Base-by-base conservation (phyloP, 768 basidiomycete genomes). In the Grammothele lineata region DNA sequence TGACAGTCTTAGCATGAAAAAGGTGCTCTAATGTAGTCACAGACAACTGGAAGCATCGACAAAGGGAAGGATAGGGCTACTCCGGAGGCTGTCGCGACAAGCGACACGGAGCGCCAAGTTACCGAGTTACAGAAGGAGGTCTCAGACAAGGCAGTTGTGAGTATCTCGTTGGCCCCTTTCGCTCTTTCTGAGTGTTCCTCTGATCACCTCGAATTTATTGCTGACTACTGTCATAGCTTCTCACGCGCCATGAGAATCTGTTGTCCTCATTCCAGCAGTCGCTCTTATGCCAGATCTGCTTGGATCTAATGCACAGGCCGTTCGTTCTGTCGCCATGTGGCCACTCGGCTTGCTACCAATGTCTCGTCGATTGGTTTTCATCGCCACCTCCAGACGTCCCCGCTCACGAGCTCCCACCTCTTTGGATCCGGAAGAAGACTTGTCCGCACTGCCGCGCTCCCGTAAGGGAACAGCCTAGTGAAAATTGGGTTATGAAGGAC, bases 361-460 rank as follows among this genome's bases (percentile, higher is more conserved):
- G 88, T 57, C 79, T 92, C 10, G 73, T 90, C 15, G 72, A 74
- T 26, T 92, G 88, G 88, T 92, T 91, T 63, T 81, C 76, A 4
- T 71, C 74, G 5, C 53, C 57, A 3, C 57, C 57, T 2, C 32
- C 57, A 3, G 54, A 57, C 25, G 36, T 50, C 11, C 53, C 44
- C 14, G 47, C 50, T 1, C 39, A 45, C n/a, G 43, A 55, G 17
- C 39, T 53, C 26, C 14, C 59, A 27, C 67, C 66, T 17, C 37
- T 56, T 19, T 57, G 66, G 35, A 56, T 56, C 48, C 69, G 61
- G 57, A 71, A 54, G 60, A 77, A 66, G 65, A 71, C 65, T 6
- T 72, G 64, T 49, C 75, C 70, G 14, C 74, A 70, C 40, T 77
- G 76, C 49, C 69, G 74, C 30, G 65, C 71, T 9, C 56, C 70